phyloP scores from a whole-genome alignment of 768 basidiomycete genomes.

The Boletus tomentosulus region DNA sequence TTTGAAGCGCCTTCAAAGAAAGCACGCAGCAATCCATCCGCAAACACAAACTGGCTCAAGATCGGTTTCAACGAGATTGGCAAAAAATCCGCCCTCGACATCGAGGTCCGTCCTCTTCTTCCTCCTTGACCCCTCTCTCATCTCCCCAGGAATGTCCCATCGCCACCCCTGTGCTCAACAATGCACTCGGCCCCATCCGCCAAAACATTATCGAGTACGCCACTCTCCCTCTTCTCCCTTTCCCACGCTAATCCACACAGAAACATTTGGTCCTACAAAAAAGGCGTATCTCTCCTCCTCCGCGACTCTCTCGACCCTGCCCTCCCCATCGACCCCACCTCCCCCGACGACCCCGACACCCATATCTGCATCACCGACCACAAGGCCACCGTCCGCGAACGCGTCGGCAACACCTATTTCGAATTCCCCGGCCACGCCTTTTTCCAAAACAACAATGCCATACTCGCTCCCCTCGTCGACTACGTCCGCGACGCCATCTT shows the following conservation, averaged over 20 bases:
- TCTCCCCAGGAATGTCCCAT: slow-evolving; percentile 80
- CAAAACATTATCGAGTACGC: slow-evolving; percentile 64
- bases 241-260: slow-evolving; percentile 36
- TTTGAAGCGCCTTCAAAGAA: slow-evolving; percentile 73
- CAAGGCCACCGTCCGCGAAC: slow-evolving; percentile 75
- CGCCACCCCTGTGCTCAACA: slow-evolving; percentile 76
- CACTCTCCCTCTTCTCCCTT: not conserved
- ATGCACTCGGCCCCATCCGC: slow-evolving; percentile 56
- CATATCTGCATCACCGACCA: slow-evolving; percentile 86
- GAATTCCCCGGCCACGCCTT: slow-evolving; percentile 86
- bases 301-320: slow-evolving; percentile 67
- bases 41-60: slow-evolving; percentile 63
- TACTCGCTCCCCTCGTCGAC: slow-evolving; percentile 76
- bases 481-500: slow-evolving; percentile 80
- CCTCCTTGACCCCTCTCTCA: not conserved
- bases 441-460: slow-evolving; percentile 98
- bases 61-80: slow-evolving; percentile 90
- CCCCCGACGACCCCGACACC: slow-evolving; percentile 41
- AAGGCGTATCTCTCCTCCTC: slow-evolving; percentile 85
- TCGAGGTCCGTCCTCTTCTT: slow-evolving; percentile 58
- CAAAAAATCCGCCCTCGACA: slow-evolving; percentile 74
- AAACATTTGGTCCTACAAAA: slow-evolving; percentile 75
- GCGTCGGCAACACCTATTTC: slow-evolving; percentile 76
- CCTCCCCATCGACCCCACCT: slow-evolving; percentile 20
- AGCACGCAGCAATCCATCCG: slow-evolving; percentile 10